A percentile compares a stretch with the other conserved stretches of the same genome.
Conservation (phyloP, 805 yeast genomes). For the Starmera pachycereana region DNA sequence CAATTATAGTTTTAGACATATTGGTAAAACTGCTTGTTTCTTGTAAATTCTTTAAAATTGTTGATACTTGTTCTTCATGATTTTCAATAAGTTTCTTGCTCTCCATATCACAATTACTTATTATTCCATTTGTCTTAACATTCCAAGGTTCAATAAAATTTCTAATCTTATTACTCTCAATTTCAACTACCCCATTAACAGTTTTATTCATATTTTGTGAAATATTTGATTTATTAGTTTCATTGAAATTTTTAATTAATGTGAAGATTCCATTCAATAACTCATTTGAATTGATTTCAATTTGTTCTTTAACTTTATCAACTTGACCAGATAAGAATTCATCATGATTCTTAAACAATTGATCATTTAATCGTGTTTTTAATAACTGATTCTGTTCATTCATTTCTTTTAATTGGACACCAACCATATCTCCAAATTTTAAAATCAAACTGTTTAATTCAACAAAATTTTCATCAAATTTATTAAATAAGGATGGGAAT, state of each 20-base stretch:
- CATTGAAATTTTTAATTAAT: slow-evolving; percentile 10
- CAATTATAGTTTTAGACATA: slow-evolving; percentile 6
- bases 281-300: slow-evolving; percentile 13
- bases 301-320: slow-evolving; percentile 4
- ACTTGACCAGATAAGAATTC: slow-evolving; percentile 9
- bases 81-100: slow-evolving; percentile 3
- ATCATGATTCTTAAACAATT: slow-evolving; percentile 15
- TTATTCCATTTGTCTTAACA: slow-evolving; percentile 9
- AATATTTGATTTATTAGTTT: slow-evolving; percentile 10
- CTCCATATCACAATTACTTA: slow-evolving; percentile 13
- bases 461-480: slow-evolving; percentile 8
- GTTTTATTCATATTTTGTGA: slow-evolving; percentile 7
- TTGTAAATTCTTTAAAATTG: slow-evolving; percentile 4
- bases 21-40: slow-evolving; percentile 10
- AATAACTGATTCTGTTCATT: slow-evolving; percentile 17
- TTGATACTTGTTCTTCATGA: slow-evolving; percentile 6
- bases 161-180: slow-evolving; percentile 9
- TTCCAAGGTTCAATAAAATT: slow-evolving; percentile 13
- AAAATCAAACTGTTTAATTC: slow-evolving; percentile 5
- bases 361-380: slow-evolving; percentile 10
- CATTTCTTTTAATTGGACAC: slow-evolving; percentile 11
- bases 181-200: slow-evolving; percentile 8
- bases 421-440: slow-evolving; percentile 6
- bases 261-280: slow-evolving; percentile 11
- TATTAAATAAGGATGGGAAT: slow-evolving; percentile 13